A percentile compares a stretch with the other conserved stretches of the same genome.
Evolutionary conservation across 2,329 filamentous ascomycete species (phyloP).

Genomic region (Tympanopsis confertula): DNA sequence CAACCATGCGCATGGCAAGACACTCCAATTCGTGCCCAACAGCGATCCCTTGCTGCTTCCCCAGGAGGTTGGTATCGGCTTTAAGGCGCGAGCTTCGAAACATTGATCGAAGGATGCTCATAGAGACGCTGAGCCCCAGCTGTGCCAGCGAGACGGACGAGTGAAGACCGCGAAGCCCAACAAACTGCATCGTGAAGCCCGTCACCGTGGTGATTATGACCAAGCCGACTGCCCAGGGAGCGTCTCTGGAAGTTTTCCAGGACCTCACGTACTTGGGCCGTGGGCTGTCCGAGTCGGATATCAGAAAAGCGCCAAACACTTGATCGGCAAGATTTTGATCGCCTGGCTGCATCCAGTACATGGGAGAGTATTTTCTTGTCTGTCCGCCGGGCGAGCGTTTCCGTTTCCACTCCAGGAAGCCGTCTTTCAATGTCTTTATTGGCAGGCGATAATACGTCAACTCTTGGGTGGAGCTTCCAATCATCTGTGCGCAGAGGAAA

Average conservation of each 20-base stretch:
- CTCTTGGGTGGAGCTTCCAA: background rate
- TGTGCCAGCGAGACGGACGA: conserved; percentile 20
- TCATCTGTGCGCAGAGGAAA: background rate
- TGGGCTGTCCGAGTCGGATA: conserved; percentile 13
- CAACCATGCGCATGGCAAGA: no score
- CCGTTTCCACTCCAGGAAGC: no score
- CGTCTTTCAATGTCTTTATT: conserved; percentile 13
- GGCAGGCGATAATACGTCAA: conserved; percentile 6
- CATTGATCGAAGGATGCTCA: no score
- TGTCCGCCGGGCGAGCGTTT: no score
- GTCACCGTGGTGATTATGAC: conserved; percentile 9
- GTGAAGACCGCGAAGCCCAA: conserved; percentile 22
- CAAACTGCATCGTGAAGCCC: conserved; percentile 23
- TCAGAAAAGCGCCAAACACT: conserved; percentile 20
- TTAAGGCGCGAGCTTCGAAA: no score
- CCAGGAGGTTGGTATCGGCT: no score
- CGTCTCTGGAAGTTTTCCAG: no score
- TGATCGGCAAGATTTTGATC: conserved; percentile 22
- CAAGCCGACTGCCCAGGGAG: background rate
- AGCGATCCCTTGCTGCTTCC: no score
- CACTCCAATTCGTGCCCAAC: no score
- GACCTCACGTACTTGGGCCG: background rate
- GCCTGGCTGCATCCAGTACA: conserved; percentile 25
- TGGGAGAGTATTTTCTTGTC: no score
- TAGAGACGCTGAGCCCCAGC: conserved; percentile 19